phyloP scores from a whole-genome alignment of 495 filamentous ascomycete species.

The Evernia prunastri region DNA sequence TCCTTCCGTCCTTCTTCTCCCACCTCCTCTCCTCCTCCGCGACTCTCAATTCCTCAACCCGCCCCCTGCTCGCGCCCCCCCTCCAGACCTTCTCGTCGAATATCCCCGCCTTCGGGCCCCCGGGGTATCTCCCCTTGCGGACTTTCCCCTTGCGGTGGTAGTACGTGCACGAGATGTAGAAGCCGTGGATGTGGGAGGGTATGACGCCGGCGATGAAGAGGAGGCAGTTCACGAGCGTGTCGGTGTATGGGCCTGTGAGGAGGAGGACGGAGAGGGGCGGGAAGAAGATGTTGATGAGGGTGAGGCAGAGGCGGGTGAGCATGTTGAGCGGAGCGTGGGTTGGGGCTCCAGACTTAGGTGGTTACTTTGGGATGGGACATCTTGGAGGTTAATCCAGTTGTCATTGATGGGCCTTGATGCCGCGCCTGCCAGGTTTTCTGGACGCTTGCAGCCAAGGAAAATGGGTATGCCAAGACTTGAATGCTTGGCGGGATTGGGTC shows the following conservation, averaged over 20 bases:
- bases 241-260: conserved; percentile 30
- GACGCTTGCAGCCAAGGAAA: conserved; percentile 2
- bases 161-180: conserved; percentile 37
- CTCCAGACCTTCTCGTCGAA: conserved; percentile 30
- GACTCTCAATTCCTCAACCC: conserved; percentile 21
- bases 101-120: conserved; percentile 23
- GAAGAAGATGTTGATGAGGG: conserved; percentile 25
- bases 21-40: conserved; percentile 17
- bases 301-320: conserved; percentile 23
- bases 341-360: background rate
- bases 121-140: conserved; percentile 28
- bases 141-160: conserved; percentile 35
- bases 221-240: conserved; percentile 33
- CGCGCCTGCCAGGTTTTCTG: background rate
- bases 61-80: conserved; percentile 24
- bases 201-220: conserved; percentile 37
- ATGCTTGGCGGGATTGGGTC: background rate
- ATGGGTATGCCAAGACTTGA: background rate
- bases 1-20: conserved; percentile 1
- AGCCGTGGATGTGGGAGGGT: conserved; percentile 37
- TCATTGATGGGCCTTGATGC: background rate
- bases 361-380: background rate
- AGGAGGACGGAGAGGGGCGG: conserved; percentile 21
- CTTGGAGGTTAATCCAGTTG: background rate
- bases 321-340: conserved; percentile 1